Conservation (phyloP, 192 early-diverging fungal genomes). For the Pilobolus umbonatus region DNA sequence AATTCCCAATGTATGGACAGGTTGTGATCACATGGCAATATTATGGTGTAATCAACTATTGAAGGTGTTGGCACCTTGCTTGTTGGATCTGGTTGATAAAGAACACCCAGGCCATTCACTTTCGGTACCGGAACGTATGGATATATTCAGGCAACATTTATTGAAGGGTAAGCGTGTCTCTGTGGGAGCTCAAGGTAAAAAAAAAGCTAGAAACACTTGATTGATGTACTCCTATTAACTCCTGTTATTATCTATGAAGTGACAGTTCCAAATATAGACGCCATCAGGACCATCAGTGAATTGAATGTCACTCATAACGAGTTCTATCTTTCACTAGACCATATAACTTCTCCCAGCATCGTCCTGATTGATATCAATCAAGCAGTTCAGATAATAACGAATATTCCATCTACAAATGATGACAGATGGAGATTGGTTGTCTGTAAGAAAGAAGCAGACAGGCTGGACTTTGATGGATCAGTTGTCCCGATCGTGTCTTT, state of each 20-base stretch:
- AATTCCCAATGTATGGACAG: conserved; percentile 84
- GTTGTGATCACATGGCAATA: conserved; percentile 80
- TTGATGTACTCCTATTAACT: not conserved
- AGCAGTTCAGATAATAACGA: too few relatives aligned
- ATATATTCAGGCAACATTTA: conserved; percentile 44
- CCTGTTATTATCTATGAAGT: not conserved
- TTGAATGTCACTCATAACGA: not conserved
- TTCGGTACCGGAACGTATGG: conserved; percentile 55
- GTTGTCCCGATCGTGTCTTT: too few relatives aligned
- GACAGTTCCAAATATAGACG: not conserved
- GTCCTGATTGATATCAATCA: too few relatives aligned
- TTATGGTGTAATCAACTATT: conserved; percentile 92
- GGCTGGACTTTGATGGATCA: too few relatives aligned
- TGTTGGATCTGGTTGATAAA: conserved; percentile 57
- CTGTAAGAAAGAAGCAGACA: too few relatives aligned
- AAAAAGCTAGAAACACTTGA: too few relatives aligned
- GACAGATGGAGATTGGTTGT: too few relatives aligned
- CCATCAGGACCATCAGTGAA: not conserved
- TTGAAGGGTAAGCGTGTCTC: conserved; percentile 29
- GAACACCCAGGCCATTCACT: conserved; percentile 49
- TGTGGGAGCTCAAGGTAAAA: too few relatives aligned
- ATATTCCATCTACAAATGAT: too few relatives aligned
- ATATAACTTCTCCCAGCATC: too few relatives aligned
- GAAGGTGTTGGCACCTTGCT: conserved; percentile 55
- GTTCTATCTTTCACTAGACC: not conserved